phyloP scores from a whole-genome alignment of 2,329 filamentous ascomycete genomes.

The Corniculantispora saksenae region DNA sequence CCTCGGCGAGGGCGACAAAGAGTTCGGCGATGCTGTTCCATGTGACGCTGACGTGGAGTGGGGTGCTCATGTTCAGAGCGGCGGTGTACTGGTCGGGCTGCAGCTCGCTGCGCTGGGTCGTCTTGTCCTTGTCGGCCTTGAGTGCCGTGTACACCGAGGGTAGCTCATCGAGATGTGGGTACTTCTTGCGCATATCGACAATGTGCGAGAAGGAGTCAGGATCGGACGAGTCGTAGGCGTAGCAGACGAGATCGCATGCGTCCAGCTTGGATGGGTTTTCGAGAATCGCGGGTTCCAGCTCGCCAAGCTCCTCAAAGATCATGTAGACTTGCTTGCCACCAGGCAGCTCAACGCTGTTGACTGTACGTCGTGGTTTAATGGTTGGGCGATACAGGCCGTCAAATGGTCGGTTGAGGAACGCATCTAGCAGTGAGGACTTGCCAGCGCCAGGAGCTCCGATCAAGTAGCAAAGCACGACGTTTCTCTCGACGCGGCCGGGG shows the following conservation, averaged over 20 bases:
- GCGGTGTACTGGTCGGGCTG: constrained; percentile 93
- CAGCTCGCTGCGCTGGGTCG: constrained; percentile 86
- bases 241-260: constrained; percentile 90
- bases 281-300: constrained; percentile 90
- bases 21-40: constrained; percentile 94
- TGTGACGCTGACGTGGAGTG: constrained; percentile 89
- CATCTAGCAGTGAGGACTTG: constrained; percentile 87
- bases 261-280: constrained; percentile 90
- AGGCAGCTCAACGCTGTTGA: constrained; percentile 94
- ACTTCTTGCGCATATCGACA: constrained; percentile 73
- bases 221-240: constrained; percentile 94
- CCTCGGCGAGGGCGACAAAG: constrained; percentile 88
- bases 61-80: constrained; percentile 81
- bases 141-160: constrained; percentile 90
- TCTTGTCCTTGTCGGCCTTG: constrained; percentile 95
- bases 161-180: constrained; percentile 82
- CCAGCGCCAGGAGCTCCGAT: constrained; percentile 83
- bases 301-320: constrained; percentile 91
- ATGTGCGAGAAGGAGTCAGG: constrained; percentile 95
- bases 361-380: constrained; percentile 88
- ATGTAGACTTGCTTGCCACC: constrained; percentile 97
- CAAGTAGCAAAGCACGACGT: constrained; percentile 92
- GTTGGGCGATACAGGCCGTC: constrained; percentile 84
- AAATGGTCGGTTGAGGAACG: constrained; percentile 88
- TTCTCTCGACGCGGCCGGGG: constrained; percentile 85